Conservation (phyloP, 306 rosid genomes). For the Cucumis sativus region Cucumber_9930_V3 NC_026657.2:17851001-17851500, state of each 20-base stretch:
- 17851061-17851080: background rate
- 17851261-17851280: background rate
- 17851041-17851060: background rate
- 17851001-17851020: background rate
- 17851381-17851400: background rate
- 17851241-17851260: background rate
- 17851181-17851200: background rate
- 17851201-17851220: background rate
- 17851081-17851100: slow-evolving; percentile 51
- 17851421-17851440: background rate
- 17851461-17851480: no score
- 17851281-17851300: background rate
- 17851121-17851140: slow-evolving; percentile 74
- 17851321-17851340: background rate
- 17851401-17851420: background rate
- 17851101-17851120: slow-evolving; percentile 65
- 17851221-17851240: background rate
- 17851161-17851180: slow-evolving; percentile 40
- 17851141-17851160: slow-evolving; percentile 67
- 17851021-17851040: background rate
- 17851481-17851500: background rate
- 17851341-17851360: background rate
- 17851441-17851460: background rate
- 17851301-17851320: background rate
- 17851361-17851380: background rate